Base-by-base conservation (phyloP, 495 filamentous ascomycete genomes). In the Lasiosphaeria miniovina region DNA sequence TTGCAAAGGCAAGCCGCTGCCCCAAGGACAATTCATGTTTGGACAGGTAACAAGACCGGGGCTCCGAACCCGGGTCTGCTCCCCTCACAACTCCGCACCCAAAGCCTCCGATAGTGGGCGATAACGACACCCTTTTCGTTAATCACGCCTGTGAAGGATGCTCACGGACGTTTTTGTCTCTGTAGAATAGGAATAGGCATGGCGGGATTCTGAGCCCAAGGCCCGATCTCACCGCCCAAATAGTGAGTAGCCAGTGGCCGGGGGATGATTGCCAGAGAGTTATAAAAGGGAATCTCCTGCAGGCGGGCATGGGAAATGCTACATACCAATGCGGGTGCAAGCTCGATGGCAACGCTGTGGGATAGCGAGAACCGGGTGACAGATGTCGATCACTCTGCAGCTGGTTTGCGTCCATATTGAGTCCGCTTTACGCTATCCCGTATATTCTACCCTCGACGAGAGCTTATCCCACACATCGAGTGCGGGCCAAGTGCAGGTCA, bases 371-470 rank as follows among this genome's bases (percentile, higher is more conserved):
- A 58, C 65, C 56, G 62, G 65, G 60, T 56, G 60, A 69, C 34
- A 14, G 12, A 11, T n/a, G 64, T 61, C 58, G 62, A 67, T 65
- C 67, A 65, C 49, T 36, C 62, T 65, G 67, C 54, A 65, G 56
- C 52, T 61, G 52, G 17, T 40, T 34, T 43, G 36, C 12, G 43
- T 11, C 38, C 38, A 41, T 24, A 24, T 12, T 41, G 12, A 46
- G 17, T 6, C 34, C 10, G 36, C 10, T 43, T 31, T 15, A 36
- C 6, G 33, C 31, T 17, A 40, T 17, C 17, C n/a, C 34, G n/a
- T 41, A 55, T 24, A 9, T 24, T 45, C 4, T 45, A n/a, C 36
- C 33, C 8, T 43, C 36, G n/a, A 3, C 32, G 36, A 43, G n/a
- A 45, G 17, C 55, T 24, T 24, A 12, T 49, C 52, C 57, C 60